Conservation (phyloP, 305 asterid species). For the Fraxinus xanthoxyloides region DNA sequence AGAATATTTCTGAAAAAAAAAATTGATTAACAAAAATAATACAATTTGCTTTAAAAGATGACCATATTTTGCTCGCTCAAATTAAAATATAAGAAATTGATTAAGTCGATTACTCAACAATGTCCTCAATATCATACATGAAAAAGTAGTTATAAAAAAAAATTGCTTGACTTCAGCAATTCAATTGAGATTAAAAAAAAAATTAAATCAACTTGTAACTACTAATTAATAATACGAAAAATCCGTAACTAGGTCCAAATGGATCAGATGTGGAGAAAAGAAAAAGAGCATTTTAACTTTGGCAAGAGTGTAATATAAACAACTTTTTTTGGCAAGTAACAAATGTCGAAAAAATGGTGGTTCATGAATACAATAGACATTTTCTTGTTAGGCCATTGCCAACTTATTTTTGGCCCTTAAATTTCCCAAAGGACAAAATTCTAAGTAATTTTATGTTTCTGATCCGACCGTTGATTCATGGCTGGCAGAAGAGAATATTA, state of each 20-base stretch:
- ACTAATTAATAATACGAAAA: too few relatives aligned
- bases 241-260: background rate
- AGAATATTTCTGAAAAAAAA: too few relatives aligned
- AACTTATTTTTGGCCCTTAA: conserved; percentile 30
- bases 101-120: background rate
- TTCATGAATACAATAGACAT: conserved; percentile 39
- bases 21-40: too few relatives aligned
- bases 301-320: conserved; percentile 20
- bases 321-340: background rate
- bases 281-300: conserved; percentile 10
- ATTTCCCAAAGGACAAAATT: conserved; percentile 38
- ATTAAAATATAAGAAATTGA: background rate
- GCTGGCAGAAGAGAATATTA: background rate
- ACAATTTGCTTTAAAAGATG: too few relatives aligned
- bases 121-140: background rate
- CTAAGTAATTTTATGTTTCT: background rate
- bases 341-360: conserved; percentile 14
- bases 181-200: background rate
- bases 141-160: too few relatives aligned
- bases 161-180: background rate
- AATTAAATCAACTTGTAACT: background rate
- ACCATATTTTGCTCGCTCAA: too few relatives aligned
- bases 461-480: background rate
- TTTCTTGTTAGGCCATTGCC: conserved; percentile 19
- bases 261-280: conserved; percentile 21